phyloP scores from a whole-genome alignment of 805 yeast genomes.

The Myxozyma udenii region DNA sequence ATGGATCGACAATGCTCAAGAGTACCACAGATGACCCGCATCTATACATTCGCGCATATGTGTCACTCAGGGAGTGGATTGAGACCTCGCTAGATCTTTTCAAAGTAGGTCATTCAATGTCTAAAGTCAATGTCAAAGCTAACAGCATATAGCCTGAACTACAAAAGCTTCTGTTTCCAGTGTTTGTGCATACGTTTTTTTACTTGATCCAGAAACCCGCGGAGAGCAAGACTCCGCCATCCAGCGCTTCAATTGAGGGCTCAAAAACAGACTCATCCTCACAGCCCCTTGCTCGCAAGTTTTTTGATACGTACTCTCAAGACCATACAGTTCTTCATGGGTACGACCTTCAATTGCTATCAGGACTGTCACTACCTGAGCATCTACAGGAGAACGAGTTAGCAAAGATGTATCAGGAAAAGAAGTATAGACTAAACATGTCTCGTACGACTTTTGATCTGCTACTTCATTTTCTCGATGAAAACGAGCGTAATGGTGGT shows the following conservation, averaged over 20 bases:
- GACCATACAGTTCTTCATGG: constrained; percentile 78
- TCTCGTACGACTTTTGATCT: constrained; percentile 83
- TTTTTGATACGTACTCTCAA: constrained; percentile 67
- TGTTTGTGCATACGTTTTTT: constrained; percentile 85
- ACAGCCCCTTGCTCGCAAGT: constrained; percentile 53
- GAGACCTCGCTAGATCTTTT: constrained; percentile 88
- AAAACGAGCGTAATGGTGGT: constrained; percentile 90
- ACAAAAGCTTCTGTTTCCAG: constrained; percentile 77
- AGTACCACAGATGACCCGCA: constrained; percentile 53
- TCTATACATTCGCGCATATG: constrained; percentile 73
- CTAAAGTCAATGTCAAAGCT: background rate
- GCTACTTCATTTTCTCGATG: constrained; percentile 80
- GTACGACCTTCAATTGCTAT: constrained; percentile 66
- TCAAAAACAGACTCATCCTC: background rate
- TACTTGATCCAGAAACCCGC: constrained; percentile 65
- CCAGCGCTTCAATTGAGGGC: background rate
- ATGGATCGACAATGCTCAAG: constrained; percentile 36
- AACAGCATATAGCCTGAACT: constrained; percentile 57
- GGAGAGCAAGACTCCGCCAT: constrained; percentile 37
- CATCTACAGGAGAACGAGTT: constrained; percentile 80
- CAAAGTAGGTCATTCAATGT: constrained; percentile 35
- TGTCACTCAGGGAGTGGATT: constrained; percentile 80
- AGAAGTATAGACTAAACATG: constrained; percentile 70
- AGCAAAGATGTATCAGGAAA: constrained; percentile 68
- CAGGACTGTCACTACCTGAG: constrained; percentile 71